Evolutionary conservation across 1,284 basidiomycete species (phyloP).

Genomic region (Coniferiporia sulphurascens): DNA sequence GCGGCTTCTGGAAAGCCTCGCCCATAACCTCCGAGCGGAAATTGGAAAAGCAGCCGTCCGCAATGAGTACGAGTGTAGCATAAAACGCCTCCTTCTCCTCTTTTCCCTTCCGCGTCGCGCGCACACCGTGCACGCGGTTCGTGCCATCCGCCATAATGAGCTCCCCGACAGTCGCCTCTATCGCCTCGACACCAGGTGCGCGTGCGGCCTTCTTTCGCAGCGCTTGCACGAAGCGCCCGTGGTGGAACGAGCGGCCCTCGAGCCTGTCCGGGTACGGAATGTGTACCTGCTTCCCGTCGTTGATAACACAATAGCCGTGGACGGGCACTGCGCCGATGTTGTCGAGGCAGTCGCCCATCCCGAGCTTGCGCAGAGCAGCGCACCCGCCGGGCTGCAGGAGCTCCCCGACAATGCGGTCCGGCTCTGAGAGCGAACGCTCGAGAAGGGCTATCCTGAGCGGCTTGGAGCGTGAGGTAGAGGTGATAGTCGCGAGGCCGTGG

Average conservation of each 20-base stretch:
- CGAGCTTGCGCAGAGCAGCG: slow-evolving; percentile 70
- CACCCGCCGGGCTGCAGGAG: slow-evolving; percentile 94
- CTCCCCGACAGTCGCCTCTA: slow-evolving; percentile 81
- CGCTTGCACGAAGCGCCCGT: slow-evolving; percentile 87
- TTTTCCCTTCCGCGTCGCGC: slow-evolving; percentile 39
- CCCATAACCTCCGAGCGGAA: slow-evolving; percentile 62
- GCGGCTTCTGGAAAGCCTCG: slow-evolving; percentile 40
- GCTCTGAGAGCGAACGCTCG: slow-evolving; percentile 86
- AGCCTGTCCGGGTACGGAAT: slow-evolving; percentile 83
- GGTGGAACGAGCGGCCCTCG: slow-evolving; percentile 85
- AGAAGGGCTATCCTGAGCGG: slow-evolving; percentile 78
- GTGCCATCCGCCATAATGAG: slow-evolving; percentile 60
- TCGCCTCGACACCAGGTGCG: slow-evolving; percentile 62
- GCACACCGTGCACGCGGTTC: slow-evolving; percentile 58
- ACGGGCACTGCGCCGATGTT: slow-evolving; percentile 86
- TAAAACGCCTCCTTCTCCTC: slow-evolving; percentile 49
- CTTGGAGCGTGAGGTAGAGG: slow-evolving; percentile 37
- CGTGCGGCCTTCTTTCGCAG: slow-evolving; percentile 64
- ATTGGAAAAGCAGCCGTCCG: slow-evolving; percentile 94
- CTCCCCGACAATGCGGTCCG: slow-evolving; percentile 97
- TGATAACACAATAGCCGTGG: slow-evolving; percentile 85
- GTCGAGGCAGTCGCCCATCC: slow-evolving; percentile 72
- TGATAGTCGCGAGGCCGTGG: slow-evolving; percentile 56
- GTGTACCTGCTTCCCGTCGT: slow-evolving; percentile 62
- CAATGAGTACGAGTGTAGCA: slow-evolving; percentile 82